Evolutionary conservation across 208 protist species (phyloP).

Genomic region (Naegleria gruberi): DNA sequence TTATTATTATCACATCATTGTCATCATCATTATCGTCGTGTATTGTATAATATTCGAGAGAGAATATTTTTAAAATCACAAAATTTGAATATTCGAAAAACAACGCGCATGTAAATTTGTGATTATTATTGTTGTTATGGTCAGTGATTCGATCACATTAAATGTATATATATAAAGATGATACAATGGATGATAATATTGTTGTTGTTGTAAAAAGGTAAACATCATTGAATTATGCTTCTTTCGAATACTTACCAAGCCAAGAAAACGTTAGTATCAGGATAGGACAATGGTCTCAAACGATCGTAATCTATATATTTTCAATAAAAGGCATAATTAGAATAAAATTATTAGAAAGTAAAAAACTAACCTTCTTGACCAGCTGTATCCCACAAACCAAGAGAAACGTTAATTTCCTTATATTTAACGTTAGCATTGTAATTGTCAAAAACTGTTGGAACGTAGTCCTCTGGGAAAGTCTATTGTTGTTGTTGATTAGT

Average conservation of each 20-base stretch:
- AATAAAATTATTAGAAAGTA: not conserved
- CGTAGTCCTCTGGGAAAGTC: slow-evolving; percentile 24
- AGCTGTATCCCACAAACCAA: slow-evolving; percentile 21
- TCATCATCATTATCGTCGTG: too few species aligned
- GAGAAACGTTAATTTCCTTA: slow-evolving; percentile 37
- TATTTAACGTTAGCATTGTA: slow-evolving; percentile 41
- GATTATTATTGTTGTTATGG: too few species aligned
- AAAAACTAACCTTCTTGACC: slow-evolving; percentile 31
- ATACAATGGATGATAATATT: too few species aligned
- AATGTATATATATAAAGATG: too few species aligned
- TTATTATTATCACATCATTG: slow-evolving; percentile 71
- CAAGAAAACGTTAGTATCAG: slow-evolving; percentile 65
- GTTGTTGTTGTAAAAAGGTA: too few species aligned
- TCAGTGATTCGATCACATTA: too few species aligned
- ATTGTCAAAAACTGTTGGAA: slow-evolving; percentile 53
- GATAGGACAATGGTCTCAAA: slow-evolving; percentile 74
- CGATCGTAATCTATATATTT: slow-evolving; percentile 80
- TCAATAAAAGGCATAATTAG: not conserved
- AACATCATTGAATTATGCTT: too few species aligned
- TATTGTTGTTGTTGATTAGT: not conserved
- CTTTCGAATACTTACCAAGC: too few species aligned
- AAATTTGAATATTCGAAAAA: too few species aligned
- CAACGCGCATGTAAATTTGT: too few species aligned
- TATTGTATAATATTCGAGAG: too few species aligned
- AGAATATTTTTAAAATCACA: too few species aligned